Evolutionary conservation across 2,329 filamentous ascomycete genomes (phyloP).

Genomic region (Aspergillus sp.): DNA sequence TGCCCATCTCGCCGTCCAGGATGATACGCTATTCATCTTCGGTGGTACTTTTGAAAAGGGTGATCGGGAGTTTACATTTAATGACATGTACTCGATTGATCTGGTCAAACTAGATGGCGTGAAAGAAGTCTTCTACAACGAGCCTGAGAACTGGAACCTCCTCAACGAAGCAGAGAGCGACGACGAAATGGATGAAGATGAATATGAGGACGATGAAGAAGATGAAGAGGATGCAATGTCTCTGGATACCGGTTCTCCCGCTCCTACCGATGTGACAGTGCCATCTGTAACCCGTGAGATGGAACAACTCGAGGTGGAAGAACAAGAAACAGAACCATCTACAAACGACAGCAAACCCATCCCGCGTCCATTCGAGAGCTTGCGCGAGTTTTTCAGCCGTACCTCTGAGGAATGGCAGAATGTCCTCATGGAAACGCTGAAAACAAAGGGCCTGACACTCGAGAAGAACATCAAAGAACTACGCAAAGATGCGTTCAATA

Average conservation of each 20-base stretch:
- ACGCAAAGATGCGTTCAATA: constrained; percentile 81
- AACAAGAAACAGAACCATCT: constrained; percentile 35
- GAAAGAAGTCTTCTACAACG: constrained; percentile 80
- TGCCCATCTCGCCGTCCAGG: constrained; percentile 81
- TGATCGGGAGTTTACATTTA: constrained; percentile 91
- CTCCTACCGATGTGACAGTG: constrained; percentile 31
- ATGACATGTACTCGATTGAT: constrained; percentile 89
- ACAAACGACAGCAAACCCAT: constrained; percentile 74
- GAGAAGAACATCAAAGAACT: constrained; percentile 80
- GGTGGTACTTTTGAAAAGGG: constrained; percentile 94
- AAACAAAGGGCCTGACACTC: constrained; percentile 55
- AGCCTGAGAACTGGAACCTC: constrained; percentile 78
- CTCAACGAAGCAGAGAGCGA: constrained; percentile 58
- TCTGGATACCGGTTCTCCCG: constrained; percentile 30
- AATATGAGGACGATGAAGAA: constrained; percentile 39
- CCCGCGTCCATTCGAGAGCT: constrained; percentile 75
- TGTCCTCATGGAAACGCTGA: constrained; percentile 69
- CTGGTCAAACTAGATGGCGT: constrained; percentile 93
- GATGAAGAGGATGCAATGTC: constrained; percentile 45
- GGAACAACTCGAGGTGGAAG: constrained; percentile 34
- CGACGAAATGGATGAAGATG: constrained; percentile 46
- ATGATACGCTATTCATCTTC: constrained; percentile 89
- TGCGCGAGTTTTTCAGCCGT: constrained; percentile 86
- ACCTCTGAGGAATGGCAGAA: constrained; percentile 91
- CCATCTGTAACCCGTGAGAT: constrained; percentile 31